Percentiles rank a stretch among this genome's conserved stretches.
Conservation (phyloP, 345 rosid species). For the Dipteronia dyeriana region DNA sequence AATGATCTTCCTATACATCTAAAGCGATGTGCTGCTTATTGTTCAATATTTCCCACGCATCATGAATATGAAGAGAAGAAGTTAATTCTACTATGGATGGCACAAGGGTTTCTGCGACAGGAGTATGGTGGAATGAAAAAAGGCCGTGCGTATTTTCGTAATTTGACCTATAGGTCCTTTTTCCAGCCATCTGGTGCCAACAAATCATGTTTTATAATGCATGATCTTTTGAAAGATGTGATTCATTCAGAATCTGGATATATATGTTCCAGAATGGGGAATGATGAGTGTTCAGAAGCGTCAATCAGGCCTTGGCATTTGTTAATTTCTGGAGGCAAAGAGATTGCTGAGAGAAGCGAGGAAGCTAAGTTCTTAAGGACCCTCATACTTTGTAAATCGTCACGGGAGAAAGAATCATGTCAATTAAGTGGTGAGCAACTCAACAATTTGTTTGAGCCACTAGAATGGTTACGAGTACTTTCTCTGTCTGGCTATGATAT, state of each 20-base stretch:
- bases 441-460: not conserved
- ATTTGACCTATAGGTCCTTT: conserved; percentile 17
- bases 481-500: no score
- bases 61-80: not conserved
- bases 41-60: conserved; percentile 18
- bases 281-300: no score
- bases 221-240: conserved; percentile 29
- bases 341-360: no score
- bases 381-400: not conserved
- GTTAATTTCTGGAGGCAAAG: no score
- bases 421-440: not conserved
- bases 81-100: conserved; percentile 31
- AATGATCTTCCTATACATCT: conserved; percentile 21
- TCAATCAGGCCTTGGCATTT: no score
- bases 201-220: conserved; percentile 19
- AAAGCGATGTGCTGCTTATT: conserved; percentile 31
- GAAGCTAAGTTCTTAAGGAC: not conserved
- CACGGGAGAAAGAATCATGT: not conserved
- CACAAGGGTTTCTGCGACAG: conserved; percentile 21
- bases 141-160: not conserved
- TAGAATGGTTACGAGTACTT: no score
- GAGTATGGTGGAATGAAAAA: not conserved
- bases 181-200: conserved; percentile 8
- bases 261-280: conserved; percentile 7
- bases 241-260: conserved; percentile 8